Percentiles rank a stretch among this genome's conserved stretches.
Conservation (phyloP, 192 early-diverging fungal species). For the Coemansia umbellata region DNA sequence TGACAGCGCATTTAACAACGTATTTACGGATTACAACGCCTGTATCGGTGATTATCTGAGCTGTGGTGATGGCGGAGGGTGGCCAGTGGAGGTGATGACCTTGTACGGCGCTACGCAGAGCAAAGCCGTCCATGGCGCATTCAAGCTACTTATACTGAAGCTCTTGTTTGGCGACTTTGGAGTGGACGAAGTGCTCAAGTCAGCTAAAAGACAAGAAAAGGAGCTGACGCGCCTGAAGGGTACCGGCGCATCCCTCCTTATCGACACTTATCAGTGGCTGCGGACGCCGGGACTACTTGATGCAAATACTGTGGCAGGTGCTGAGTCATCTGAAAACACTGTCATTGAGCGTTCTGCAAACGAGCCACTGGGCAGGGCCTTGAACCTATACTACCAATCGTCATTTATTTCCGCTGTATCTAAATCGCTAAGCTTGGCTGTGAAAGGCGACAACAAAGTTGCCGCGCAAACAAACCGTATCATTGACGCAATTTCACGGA, state of each 20-base stretch:
- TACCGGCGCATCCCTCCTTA: constrained; percentile 29
- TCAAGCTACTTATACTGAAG: constrained; percentile 32
- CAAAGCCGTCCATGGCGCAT: constrained; percentile 12
- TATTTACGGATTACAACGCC: constrained; percentile 19
- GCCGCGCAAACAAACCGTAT: constrained; percentile 5
- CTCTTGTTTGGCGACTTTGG: constrained; percentile 51
- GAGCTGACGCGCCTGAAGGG: constrained; percentile 7
- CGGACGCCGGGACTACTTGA: constrained; percentile 33
- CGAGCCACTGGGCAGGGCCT: constrained; percentile 33
- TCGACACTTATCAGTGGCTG: constrained; percentile 44
- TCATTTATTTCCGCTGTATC: constrained; percentile 26
- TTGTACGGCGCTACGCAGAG: constrained; percentile 28
- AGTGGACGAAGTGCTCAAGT: constrained; percentile 19
- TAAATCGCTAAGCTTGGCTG: constrained; percentile 18
- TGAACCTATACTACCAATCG: constrained; percentile 37
- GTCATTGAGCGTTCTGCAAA: not conserved
- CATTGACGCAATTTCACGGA: constrained; percentile 22
- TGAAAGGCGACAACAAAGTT: constrained; percentile 20
- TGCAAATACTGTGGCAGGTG: constrained; percentile 15
- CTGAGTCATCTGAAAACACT: not conserved
- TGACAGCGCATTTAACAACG: constrained; percentile 9
- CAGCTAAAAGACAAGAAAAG: constrained; percentile 15
- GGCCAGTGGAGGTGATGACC: constrained; percentile 47
- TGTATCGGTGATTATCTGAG: constrained; percentile 26
- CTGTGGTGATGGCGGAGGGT: constrained; percentile 9